These are phyloP conservation scores for Rubia peregrina DNA, from an alignment of 305 asterid genomes.

Conservation along the genomic window DNA sequence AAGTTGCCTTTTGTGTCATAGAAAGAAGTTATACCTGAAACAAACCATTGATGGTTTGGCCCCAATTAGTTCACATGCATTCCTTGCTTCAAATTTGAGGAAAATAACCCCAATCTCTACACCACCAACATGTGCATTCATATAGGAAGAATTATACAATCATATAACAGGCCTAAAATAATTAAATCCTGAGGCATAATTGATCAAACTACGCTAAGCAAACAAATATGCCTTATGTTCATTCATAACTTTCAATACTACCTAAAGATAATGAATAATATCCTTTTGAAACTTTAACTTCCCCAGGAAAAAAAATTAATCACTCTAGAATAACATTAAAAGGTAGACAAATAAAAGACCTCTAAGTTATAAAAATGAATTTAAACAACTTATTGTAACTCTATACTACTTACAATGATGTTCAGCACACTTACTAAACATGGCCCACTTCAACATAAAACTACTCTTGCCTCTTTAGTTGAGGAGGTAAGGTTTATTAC, in stretches of 20 bases:
- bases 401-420: neutral
- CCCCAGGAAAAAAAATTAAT: neutral
- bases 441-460: neutral
- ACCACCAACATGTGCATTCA: neutral
- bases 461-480: neutral
- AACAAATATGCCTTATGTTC: neutral
- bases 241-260: neutral
- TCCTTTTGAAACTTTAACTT: neutral
- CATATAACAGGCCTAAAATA: neutral
- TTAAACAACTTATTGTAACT: neutral
- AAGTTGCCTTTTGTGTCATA: constrained; percentile 62
- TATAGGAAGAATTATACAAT: neutral
- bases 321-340: neutral
- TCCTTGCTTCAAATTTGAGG: neutral
- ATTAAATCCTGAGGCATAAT: neutral
- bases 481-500: neutral
- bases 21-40: constrained; percentile 71
- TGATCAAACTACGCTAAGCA: neutral
- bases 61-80: neutral
- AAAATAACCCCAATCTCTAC: neutral
- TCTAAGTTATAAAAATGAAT: neutral
- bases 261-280: neutral
- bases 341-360: neutral
- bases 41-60: neutral
- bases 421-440: no score